phyloP scores from a whole-genome alignment of 2,329 filamentous ascomycete species.

The Neospermospora avenae region DNA sequence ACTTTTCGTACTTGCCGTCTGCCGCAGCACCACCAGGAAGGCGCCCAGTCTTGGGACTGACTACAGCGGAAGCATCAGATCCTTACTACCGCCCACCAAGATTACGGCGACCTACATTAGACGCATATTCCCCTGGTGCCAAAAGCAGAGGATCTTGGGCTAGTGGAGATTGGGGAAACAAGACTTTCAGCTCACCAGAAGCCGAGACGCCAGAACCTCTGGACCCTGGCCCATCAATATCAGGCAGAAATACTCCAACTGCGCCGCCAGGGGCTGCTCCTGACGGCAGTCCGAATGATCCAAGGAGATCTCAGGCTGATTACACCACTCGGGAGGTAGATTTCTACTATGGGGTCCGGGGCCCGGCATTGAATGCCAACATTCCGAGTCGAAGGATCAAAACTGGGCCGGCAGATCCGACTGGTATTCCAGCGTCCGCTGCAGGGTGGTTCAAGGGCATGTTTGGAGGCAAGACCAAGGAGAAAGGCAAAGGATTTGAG shows the following conservation, averaged over 20 bases:
- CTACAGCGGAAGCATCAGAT: conserved; percentile 57
- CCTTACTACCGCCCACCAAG: conserved; percentile 88
- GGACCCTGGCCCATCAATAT: conserved; percentile 40
- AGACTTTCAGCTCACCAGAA: conserved; percentile 35
- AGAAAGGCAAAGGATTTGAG: conserved; percentile 95
- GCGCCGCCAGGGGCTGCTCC: conserved; percentile 36
- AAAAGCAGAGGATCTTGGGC: conserved; percentile 44
- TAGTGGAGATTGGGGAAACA: conserved; percentile 45
- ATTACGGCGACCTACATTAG: conserved; percentile 62
- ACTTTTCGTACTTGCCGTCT: conserved; percentile 67
- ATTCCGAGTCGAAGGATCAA: conserved; percentile 80
- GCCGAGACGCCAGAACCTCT: conserved; percentile 39
- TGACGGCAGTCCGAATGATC: conserved; percentile 28
- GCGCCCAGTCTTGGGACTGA: conserved; percentile 44
- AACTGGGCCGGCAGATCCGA: conserved; percentile 92
- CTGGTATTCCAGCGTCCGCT: conserved; percentile 83
- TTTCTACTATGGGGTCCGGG: conserved; percentile 92
- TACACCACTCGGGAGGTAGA: conserved; percentile 94
- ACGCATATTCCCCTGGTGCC: conserved; percentile 39
- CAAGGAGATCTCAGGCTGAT: conserved; percentile 55
- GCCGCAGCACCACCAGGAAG: conserved; percentile 28
- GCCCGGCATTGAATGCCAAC: conserved; percentile 80
- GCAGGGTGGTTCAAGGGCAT: conserved; percentile 83
- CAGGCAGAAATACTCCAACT: conserved; percentile 46
- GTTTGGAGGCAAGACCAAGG: conserved; percentile 82